Percentiles rank a stretch among this genome's conserved stretches.
Evolutionary conservation across 1,139 yeast species (phyloP).

Genomic region (Trichomonascaceae sp.): DNA sequence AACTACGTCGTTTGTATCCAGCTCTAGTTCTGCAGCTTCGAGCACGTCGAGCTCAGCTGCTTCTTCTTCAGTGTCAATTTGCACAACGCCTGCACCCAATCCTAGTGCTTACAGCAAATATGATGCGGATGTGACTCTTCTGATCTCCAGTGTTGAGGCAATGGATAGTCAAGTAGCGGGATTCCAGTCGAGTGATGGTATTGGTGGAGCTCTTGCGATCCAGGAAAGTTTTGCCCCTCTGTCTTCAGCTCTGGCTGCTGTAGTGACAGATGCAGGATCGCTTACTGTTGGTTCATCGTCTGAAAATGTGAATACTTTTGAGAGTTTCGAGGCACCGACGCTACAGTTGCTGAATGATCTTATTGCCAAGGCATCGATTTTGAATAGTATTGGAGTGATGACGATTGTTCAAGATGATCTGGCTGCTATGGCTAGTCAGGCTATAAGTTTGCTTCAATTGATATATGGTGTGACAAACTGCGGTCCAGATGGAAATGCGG

Average conservation of each 20-base stretch:
- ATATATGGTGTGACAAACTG: not conserved
- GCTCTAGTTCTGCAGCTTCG: not conserved
- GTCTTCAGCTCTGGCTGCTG: not conserved
- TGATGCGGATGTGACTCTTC: not conserved
- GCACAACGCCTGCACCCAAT: not conserved
- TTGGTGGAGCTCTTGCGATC: not conserved
- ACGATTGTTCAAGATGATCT: not conserved
- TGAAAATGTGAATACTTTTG: not conserved
- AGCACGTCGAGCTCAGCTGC: not conserved
- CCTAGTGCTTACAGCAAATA: not conserved
- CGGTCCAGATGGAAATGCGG: not conserved
- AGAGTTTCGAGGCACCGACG: not conserved
- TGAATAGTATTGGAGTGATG: not conserved
- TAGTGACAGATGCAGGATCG: not conserved
- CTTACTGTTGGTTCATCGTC: not conserved
- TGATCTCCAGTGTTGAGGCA: not conserved
- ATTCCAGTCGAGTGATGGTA: not conserved
- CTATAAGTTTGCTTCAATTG: not conserved
- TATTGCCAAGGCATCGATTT: not conserved
- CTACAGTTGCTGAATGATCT: not conserved
- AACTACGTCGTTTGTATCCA: no score
- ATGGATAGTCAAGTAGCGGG: not conserved
- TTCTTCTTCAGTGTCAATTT: not conserved
- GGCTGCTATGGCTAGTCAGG: not conserved
- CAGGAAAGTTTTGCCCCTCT: not conserved